A percentile compares a stretch with the other conserved stretches of the same genome.
Conservation (phyloP, 176 grass and related monocot genomes). For the Otatea glauca region DNA sequence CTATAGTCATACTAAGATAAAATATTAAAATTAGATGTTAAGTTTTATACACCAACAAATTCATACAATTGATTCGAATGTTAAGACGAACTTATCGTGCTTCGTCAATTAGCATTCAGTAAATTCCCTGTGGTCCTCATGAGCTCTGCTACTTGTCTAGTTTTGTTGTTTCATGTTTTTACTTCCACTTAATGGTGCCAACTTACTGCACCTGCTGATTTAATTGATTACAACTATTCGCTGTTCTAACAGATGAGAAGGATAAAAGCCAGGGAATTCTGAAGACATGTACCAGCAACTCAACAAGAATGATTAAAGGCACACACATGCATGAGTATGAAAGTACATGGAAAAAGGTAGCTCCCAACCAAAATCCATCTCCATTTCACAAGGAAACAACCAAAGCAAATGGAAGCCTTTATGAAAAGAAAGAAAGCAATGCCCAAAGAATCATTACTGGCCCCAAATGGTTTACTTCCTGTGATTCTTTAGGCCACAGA, state of each 20-base stretch:
- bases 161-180: neutral
- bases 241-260: constrained; percentile 13
- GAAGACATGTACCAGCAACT: constrained; percentile 26
- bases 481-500: constrained; percentile 41
- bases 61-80: neutral
- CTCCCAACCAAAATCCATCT: constrained; percentile 38
- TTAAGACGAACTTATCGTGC: neutral
- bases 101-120: neutral
- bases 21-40: neutral
- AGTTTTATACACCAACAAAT: neutral
- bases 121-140: neutral
- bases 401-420: constrained; percentile 39
- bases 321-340: constrained; percentile 11
- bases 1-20: no score
- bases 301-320: constrained; percentile 36
- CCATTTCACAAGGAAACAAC: constrained; percentile 37
- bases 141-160: neutral
- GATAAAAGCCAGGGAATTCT: neutral
- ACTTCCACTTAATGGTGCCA: neutral
- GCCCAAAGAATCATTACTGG: constrained; percentile 39
- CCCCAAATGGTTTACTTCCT: constrained; percentile 46
- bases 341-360: constrained; percentile 37
- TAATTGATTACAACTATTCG: neutral
- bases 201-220: neutral
- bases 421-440: constrained; percentile 34